Evolutionary conservation across 257 asterid genomes (phyloP), one percentile per base, ranked within the genome.

Genomic region (Capsicum rhomboideum): DNA sequence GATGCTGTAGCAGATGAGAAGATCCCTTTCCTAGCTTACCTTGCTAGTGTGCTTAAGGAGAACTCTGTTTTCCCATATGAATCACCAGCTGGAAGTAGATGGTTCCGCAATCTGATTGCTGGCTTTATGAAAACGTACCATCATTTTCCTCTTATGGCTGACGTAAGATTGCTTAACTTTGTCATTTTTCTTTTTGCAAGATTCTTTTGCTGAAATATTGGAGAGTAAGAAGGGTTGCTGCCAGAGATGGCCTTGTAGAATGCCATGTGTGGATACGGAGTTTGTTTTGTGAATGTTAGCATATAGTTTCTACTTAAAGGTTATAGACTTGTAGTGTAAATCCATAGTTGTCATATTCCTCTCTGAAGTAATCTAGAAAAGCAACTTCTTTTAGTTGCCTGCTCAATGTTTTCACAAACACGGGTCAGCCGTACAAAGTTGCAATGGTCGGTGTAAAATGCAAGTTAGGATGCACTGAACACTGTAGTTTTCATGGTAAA

Each of bases 1-100:
- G 99, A 96, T 84, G 91, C 98, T 82, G 99, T 96, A 67, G 99
- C 99, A 17, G 99, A 96, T 89, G 99, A 96, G 91, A 96, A 96
- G 91, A 96, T 96, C 34, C 98, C 99, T 46, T 96, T 96, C 90
- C 93, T 95, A 71, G 98, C 99, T 88, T 92, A 95, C 91, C 97
- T 97, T 85, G 98, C 99, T 50, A 90, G 90, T 87, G 94, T 93
- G 87, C 86, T 96, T 6, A 96, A 94, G 88, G 93, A 92, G 71
- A 89, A 90, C 83, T 91, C 98, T 17, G 93, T 87, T 87, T 96
- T 93, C 89, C 94, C 98, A 31, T 93, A 93, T 52, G 99, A 94
- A 83, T 95, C 95, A 82, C 98, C 99, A 69, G 99, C 98, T 67
- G 99, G 99, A 89, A 93, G 97, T 91, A 90, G 90, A 90, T 87